Conservation (phyloP, 2,329 filamentous ascomycete genomes). For the Aspergillus ustus region DNA sequence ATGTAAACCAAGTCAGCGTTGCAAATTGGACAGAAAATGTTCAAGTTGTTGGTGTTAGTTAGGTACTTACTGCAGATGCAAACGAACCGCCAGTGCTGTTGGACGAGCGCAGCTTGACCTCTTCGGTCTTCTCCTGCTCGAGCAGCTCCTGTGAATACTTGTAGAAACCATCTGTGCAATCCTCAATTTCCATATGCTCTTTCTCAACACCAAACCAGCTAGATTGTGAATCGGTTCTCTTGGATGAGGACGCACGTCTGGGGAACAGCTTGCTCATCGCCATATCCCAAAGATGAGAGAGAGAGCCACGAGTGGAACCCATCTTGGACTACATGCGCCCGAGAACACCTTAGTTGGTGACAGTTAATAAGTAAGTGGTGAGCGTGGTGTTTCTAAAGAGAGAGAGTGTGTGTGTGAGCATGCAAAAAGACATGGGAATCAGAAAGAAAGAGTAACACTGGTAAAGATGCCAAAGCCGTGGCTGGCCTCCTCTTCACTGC, state of each 20-base stretch:
- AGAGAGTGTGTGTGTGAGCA: not conserved
- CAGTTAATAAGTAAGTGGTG: not conserved
- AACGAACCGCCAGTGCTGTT: slow-evolving; percentile 27
- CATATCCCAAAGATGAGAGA: slow-evolving; percentile 24
- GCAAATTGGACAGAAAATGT: not conserved
- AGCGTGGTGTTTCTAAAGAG: not conserved
- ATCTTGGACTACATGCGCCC: slow-evolving; percentile 4
- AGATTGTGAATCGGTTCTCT: slow-evolving; percentile 6
- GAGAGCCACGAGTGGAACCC: slow-evolving; percentile 18
- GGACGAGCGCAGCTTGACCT: slow-evolving; percentile 16
- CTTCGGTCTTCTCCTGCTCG: slow-evolving; percentile 15
- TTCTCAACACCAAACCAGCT: not conserved
- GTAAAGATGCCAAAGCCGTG: not conserved
- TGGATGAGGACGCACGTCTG: slow-evolving; percentile 15
- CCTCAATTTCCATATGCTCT: slow-evolving; percentile 16
- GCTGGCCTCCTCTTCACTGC: not conserved
- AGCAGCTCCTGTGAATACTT: slow-evolving; percentile 29
- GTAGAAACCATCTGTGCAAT: slow-evolving; percentile 28
- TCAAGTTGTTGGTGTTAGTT: no score
- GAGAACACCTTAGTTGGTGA: not conserved
- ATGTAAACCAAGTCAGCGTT: not conserved
- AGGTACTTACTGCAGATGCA: slow-evolving; percentile 26
- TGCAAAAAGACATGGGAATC: not conserved
- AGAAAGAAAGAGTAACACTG: not conserved
- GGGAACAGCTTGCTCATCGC: slow-evolving; percentile 25